These are phyloP conservation scores for Oxytropis ochrocephala DNA, from an alignment of 306 rosid species.

Conservation along the genomic window DNA sequence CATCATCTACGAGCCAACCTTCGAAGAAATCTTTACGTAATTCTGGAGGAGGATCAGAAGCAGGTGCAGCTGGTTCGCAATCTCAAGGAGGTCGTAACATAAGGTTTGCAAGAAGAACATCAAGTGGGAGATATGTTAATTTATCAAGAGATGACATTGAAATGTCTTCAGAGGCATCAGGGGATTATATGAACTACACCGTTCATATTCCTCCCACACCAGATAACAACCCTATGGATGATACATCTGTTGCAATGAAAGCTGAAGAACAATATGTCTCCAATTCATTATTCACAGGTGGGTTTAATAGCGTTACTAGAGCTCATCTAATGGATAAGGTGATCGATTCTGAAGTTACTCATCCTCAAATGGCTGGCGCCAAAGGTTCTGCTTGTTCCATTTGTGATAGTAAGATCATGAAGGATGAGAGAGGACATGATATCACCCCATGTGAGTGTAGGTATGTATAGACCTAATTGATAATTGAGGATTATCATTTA, in stretches of 20 bases:
- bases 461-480: no score
- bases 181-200: constrained; percentile 78
- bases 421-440: constrained; percentile 81
- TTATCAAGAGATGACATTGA: constrained; percentile 87
- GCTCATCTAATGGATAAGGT: constrained; percentile 95
- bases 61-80: constrained; percentile 25
- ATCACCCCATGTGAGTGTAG: constrained; percentile 86
- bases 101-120: constrained; percentile 76
- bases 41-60: constrained; percentile 46
- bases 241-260: constrained; percentile 58
- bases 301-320: constrained; percentile 83
- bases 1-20: constrained; percentile 47
- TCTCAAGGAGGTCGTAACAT: constrained; percentile 42
- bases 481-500: no score
- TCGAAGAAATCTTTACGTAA: constrained; percentile 51
- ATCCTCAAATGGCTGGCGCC: constrained; percentile 96
- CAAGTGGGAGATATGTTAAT: constrained; percentile 77
- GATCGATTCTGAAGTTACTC: constrained; percentile 74
- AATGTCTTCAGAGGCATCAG: constrained; percentile 60
- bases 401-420: constrained; percentile 88
- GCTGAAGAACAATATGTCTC: constrained; percentile 92
- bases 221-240: constrained; percentile 76
- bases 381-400: constrained; percentile 75
- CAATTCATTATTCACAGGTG: constrained; percentile 76
- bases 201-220: constrained; percentile 92